Percentiles rank a stretch among this genome's conserved stretches.
Conservation (phyloP, 805 yeast species). For the Yamadazyma sp. region DNA sequence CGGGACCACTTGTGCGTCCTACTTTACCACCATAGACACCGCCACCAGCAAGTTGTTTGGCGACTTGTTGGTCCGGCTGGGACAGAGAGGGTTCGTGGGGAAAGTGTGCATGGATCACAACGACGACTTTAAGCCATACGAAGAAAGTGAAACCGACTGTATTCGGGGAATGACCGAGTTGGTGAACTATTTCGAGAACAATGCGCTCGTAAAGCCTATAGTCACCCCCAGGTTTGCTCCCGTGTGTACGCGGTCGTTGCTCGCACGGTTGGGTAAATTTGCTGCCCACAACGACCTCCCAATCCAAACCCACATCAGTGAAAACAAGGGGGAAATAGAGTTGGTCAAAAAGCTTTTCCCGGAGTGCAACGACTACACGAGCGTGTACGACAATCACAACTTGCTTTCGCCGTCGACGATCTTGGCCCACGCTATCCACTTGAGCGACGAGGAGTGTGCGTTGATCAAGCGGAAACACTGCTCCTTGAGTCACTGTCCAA, state of each 20-base stretch:
- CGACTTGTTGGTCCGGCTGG: conserved; percentile 58
- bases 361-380: conserved; percentile 63
- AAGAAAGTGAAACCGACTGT: conserved; percentile 60
- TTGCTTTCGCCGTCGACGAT: conserved; percentile 67
- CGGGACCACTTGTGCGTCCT: conserved; percentile 93
- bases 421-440: conserved; percentile 86
- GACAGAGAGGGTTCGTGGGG: conserved; percentile 90
- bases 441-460: conserved; percentile 61
- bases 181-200: conserved; percentile 53
- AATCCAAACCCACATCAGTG: conserved; percentile 90
- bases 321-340: conserved; percentile 70
- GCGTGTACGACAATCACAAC: conserved; percentile 67
- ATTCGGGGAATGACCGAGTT: conserved; percentile 54
- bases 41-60: conserved; percentile 77
- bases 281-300: conserved; percentile 53
- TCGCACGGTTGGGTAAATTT: conserved; percentile 62
- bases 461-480: conserved; percentile 53
- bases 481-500: conserved; percentile 92
- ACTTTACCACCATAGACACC: conserved; percentile 85
- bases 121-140: conserved; percentile 61
- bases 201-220: conserved; percentile 62
- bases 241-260: conserved; percentile 64
- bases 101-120: conserved; percentile 91
- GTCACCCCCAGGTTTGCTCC: conserved; percentile 95
- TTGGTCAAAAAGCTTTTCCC: conserved; percentile 78